These are phyloP conservation scores for Anaeramoeba ignava DNA, from an alignment of 78 protist species.

Conservation along the genomic window DNA sequence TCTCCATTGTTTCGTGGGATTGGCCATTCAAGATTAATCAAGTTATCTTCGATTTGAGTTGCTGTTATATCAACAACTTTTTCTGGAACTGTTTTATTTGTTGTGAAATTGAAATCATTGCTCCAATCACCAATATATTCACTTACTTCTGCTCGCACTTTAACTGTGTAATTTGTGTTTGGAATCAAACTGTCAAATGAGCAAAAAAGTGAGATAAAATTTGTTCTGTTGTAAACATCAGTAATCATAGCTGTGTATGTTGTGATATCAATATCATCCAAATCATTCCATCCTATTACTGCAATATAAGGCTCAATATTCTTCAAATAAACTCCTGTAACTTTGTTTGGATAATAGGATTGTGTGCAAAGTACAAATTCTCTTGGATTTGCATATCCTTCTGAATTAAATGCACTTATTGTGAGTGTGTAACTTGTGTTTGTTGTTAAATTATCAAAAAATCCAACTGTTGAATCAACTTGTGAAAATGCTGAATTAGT, in stretches of 20 bases:
- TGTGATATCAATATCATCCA: neutral
- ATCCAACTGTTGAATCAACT: too few relatives aligned
- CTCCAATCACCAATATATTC: neutral
- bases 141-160: neutral
- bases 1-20: neutral
- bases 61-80: neutral
- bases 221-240: neutral
- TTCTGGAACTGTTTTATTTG: neutral
- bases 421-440: neutral
- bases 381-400: neutral
- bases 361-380: neutral
- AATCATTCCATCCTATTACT: neutral
- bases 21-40: neutral
- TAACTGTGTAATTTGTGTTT: neutral
- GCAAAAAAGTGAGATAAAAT: neutral
- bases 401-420: neutral
- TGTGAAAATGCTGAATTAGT: too few relatives aligned
- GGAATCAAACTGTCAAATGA: neutral
- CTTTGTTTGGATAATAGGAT: neutral
- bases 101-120: neutral
- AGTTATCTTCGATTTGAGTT: neutral
- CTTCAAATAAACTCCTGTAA: neutral
- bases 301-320: neutral
- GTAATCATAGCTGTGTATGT: neutral
- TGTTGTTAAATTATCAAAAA: neutral